phyloP scores from a whole-genome alignment of 192 early-diverging fungal genomes.

The Coemansia sp. region DNA sequence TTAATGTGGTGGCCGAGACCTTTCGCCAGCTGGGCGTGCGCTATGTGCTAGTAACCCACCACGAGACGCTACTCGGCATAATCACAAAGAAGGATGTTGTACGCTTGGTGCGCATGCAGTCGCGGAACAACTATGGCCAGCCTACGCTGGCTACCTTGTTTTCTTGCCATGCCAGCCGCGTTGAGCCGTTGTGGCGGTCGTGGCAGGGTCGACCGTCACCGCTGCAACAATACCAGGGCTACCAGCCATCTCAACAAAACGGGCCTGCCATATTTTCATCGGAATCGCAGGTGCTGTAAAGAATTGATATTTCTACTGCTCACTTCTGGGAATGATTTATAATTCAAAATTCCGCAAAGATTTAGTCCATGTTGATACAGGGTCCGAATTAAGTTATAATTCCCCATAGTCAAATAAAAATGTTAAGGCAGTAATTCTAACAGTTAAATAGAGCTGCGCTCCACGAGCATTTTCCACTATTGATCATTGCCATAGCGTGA shows the following conservation, averaged over 20 bases:
- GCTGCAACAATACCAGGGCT: not conserved
- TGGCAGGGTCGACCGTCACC: not conserved
- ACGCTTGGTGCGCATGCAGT: conserved; percentile 45
- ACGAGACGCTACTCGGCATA: conserved; percentile 58
- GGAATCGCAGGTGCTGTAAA: conserved; percentile 22
- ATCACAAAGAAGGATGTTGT: conserved; percentile 73
- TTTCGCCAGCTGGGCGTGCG: conserved; percentile 65
- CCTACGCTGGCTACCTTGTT: conserved; percentile 17
- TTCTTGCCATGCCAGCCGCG: not conserved
- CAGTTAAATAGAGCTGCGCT: too few relatives aligned
- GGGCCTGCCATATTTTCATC: conserved; percentile 15
- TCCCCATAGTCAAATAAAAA: too few relatives aligned
- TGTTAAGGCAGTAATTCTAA: too few relatives aligned
- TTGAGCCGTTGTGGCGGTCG: not conserved
- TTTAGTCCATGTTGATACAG: too few relatives aligned
- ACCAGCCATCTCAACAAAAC: not conserved
- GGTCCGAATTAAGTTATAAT: too few relatives aligned
- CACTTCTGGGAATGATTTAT: too few relatives aligned
- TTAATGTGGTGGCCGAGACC: conserved; percentile 63
- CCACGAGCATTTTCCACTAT: too few relatives aligned
- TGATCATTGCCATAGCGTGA: too few relatives aligned
- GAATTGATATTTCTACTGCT: not conserved
- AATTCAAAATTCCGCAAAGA: too few relatives aligned
- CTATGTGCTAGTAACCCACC: conserved; percentile 58
- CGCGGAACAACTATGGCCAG: conserved; percentile 23